A percentile compares a stretch with the other conserved stretches of the same genome.
Conservation (phyloP, 78 protist species). For the slime mould (Dictyostelium discoideum) region dicty_2.7 NC_007088.5:6279001-6279500, state of each 20-base stretch:
- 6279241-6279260: background rate
- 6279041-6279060: background rate
- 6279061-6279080: background rate
- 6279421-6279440: background rate
- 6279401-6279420: background rate
- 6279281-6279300: background rate
- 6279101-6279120: background rate
- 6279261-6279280: background rate
- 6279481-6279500: background rate
- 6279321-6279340: background rate
- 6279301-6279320: background rate
- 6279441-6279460: background rate
- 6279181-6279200: background rate
- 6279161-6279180: constrained; percentile 29
- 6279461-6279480: background rate
- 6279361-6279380: background rate
- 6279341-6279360: background rate
- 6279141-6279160: constrained; percentile 46
- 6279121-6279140: background rate
- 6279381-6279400: background rate
- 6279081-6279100: background rate
- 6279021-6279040: background rate
- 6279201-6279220: background rate
- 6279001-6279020: background rate
- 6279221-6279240: background rate